Evolutionary conservation across 495 filamentous ascomycete species (phyloP).

Genomic region (Hypoxylon intermedium): DNA sequence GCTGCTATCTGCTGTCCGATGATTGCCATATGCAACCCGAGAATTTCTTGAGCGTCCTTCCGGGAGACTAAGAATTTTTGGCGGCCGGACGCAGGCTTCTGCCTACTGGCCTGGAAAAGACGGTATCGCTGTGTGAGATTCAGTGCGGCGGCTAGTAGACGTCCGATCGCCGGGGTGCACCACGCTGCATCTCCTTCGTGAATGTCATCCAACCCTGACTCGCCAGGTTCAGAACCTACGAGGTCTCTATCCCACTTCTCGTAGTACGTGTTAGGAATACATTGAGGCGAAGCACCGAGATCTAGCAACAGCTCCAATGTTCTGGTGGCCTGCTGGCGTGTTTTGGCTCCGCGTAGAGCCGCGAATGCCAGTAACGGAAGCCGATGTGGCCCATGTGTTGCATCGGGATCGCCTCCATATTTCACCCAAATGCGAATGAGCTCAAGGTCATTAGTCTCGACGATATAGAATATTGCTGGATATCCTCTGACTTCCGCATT

Average conservation of each 20-base stretch:
- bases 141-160: slow-evolving; percentile 7
- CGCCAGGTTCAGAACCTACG: slow-evolving; percentile 6
- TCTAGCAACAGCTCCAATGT: slow-evolving; percentile 51
- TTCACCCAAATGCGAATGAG: slow-evolving; percentile 47
- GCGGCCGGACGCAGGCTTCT: slow-evolving; percentile 19
- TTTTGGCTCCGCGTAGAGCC: slow-evolving; percentile 41
- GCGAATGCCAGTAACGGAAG: slow-evolving; percentile 57
- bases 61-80: slow-evolving; percentile 13
- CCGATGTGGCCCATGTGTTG: slow-evolving; percentile 28
- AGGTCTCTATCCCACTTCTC: slow-evolving; percentile 22
- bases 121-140: slow-evolving; percentile 30
- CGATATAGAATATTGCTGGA: slow-evolving; percentile 55
- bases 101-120: slow-evolving; percentile 23
- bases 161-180: slow-evolving; percentile 16
- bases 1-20: slow-evolving; percentile 26
- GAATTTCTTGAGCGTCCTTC: slow-evolving; percentile 19
- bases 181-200: slow-evolving; percentile 9
- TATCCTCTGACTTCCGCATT: slow-evolving; percentile 44
- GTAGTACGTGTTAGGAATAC: slow-evolving; percentile 25
- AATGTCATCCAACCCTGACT: slow-evolving; percentile 9
- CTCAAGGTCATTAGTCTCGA: slow-evolving; percentile 48
- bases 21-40: slow-evolving; percentile 20
- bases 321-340: slow-evolving; percentile 36
- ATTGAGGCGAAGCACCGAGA: slow-evolving; percentile 45
- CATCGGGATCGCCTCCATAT: slow-evolving; percentile 47